phyloP scores from a whole-genome alignment of 352 stramenopile genomes.

The Globisporangium nodosum region DNA sequence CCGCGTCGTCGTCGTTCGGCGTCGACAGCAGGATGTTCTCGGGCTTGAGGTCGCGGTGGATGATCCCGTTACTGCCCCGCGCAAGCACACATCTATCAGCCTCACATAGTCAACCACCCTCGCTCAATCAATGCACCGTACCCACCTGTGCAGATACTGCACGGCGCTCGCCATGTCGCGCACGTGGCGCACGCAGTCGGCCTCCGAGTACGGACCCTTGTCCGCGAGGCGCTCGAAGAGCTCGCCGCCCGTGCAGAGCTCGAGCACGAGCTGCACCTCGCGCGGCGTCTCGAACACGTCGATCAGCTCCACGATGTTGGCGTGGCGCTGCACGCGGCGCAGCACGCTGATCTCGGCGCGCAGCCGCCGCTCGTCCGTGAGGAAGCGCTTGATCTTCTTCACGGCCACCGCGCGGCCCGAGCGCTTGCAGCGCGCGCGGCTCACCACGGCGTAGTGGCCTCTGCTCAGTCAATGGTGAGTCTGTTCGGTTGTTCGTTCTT shows the following conservation, averaged over 20 bases:
- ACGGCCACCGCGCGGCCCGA: constrained; percentile 57
- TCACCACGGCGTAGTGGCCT: constrained; percentile 69
- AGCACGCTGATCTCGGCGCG: constrained; percentile 60
- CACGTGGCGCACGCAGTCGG: constrained; percentile 71
- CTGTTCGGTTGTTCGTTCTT: no score
- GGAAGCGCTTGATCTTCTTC: constrained; percentile 81
- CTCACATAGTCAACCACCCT: background rate
- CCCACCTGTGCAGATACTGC: constrained; percentile 65
- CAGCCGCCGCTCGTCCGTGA: constrained; percentile 66
- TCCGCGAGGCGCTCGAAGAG: constrained; percentile 77
- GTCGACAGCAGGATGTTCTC: constrained; percentile 89
- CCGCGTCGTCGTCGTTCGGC: constrained; percentile 42
- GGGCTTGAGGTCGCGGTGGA: constrained; percentile 88
- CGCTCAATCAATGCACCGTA: background rate
- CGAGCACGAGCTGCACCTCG: constrained; percentile 74
- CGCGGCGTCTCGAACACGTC: constrained; percentile 77
- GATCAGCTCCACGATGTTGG: constrained; percentile 75
- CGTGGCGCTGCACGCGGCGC: constrained; percentile 48
- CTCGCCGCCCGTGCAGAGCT: constrained; percentile 78
- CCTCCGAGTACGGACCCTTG: constrained; percentile 79
- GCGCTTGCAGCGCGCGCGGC: constrained; percentile 39
- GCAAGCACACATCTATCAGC: background rate
- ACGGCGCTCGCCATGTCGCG: constrained; percentile 61
- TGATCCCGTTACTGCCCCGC: constrained; percentile 68
- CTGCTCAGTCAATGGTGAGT: constrained; percentile 13